phyloP scores from a whole-genome alignment of 2,329 filamentous ascomycete species.

The Cladosporium cucumerinum region DNA sequence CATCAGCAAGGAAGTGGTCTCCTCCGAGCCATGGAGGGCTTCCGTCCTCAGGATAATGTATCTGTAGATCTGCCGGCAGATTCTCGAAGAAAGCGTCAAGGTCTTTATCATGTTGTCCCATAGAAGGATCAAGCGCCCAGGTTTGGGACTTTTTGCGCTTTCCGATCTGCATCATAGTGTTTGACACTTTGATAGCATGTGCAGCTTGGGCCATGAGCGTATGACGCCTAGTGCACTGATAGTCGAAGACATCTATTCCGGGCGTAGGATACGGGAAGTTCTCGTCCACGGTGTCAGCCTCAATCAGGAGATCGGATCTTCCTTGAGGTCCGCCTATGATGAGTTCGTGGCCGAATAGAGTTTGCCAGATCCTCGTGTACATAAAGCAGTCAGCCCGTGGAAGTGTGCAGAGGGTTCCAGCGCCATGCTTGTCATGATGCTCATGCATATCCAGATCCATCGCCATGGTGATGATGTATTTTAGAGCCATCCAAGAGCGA shows the following conservation, averaged over 20 bases:
- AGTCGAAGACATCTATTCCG: slow-evolving; percentile 71
- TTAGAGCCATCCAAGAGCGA: slow-evolving; percentile 93
- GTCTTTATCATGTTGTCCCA: slow-evolving; percentile 74
- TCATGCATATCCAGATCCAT: slow-evolving; percentile 88
- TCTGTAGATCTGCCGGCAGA: slow-evolving; percentile 72
- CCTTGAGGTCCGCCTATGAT: slow-evolving; percentile 95
- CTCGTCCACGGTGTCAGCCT: slow-evolving; percentile 73
- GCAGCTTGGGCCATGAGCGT: slow-evolving; percentile 75
- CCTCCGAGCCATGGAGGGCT: slow-evolving; percentile 74
- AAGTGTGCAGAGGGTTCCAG: slow-evolving; percentile 63
- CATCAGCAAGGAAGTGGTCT: slow-evolving; percentile 82
- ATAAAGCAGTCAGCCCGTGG: slow-evolving; percentile 72
- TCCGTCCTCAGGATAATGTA: slow-evolving; percentile 74
- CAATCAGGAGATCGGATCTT: slow-evolving; percentile 68
- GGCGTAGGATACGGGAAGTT: slow-evolving; percentile 60
- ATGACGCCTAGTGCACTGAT: slow-evolving; percentile 77
- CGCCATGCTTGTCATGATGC: slow-evolving; percentile 75
- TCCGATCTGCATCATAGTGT: slow-evolving; percentile 68
- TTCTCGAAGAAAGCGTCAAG: slow-evolving; percentile 73
- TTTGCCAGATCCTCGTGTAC: slow-evolving; percentile 87
- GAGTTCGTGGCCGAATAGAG: slow-evolving; percentile 77
- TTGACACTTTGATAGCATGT: slow-evolving; percentile 74
- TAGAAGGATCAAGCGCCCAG: slow-evolving; percentile 85
- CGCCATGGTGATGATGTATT: slow-evolving; percentile 87
- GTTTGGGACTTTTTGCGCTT: slow-evolving; percentile 59